These are phyloP conservation scores for Umbelopsis ramanniana DNA, from an alignment of 192 early-diverging fungal genomes.

Conservation along the genomic window DNA sequence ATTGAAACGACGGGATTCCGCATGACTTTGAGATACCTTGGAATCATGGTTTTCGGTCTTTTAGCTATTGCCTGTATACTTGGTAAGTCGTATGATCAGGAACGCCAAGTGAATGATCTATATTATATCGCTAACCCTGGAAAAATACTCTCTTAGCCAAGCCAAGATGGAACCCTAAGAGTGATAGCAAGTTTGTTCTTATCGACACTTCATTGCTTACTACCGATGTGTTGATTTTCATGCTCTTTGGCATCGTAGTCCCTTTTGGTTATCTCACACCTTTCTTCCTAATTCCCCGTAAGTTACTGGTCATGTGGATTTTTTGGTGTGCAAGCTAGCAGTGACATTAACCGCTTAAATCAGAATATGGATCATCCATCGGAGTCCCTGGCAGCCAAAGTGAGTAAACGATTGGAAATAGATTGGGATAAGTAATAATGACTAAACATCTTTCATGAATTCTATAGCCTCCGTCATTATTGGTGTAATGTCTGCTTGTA, in stretches of 20 bases:
- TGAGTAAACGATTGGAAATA: neutral
- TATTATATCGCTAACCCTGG: too few relatives aligned
- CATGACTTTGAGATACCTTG: conserved; percentile 41
- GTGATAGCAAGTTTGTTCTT: conserved; percentile 9
- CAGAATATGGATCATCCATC: conserved; percentile 36
- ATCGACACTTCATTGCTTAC: conserved; percentile 32
- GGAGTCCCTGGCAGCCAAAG: conserved; percentile 14
- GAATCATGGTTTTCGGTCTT: conserved; percentile 41
- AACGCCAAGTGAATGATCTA: too few relatives aligned
- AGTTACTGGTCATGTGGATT: neutral
- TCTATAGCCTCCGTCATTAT: conserved; percentile 56
- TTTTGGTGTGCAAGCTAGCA: conserved; percentile 31
- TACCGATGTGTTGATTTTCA: conserved; percentile 20
- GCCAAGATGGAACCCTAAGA: conserved; percentile 15
- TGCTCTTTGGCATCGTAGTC: conserved; percentile 31
- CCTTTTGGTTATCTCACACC: conserved; percentile 54
- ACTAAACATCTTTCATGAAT: neutral
- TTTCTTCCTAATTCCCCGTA: conserved; percentile 47
- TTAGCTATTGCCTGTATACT: conserved; percentile 33
- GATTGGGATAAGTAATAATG: neutral
- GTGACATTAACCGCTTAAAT: conserved; percentile 30
- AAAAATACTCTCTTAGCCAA: too few relatives aligned
- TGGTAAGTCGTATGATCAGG: conserved; percentile 1
- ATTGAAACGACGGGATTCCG: conserved; percentile 44
- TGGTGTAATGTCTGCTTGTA: conserved; percentile 68